These are phyloP conservation scores for Yamadazyma membranifaciens DNA, from an alignment of 1,139 yeast genomes.

Conservation along the genomic window DNA sequence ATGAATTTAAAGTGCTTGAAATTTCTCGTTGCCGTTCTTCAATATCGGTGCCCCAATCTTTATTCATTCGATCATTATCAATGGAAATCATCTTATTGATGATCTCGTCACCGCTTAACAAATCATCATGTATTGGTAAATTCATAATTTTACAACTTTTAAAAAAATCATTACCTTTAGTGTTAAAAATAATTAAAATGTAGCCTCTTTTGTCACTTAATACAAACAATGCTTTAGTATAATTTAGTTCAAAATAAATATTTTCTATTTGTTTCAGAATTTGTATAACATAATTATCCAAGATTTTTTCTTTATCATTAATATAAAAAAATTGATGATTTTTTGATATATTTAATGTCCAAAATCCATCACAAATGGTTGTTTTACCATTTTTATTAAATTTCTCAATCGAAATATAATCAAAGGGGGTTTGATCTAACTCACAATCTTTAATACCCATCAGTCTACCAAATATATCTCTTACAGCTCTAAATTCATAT, in stretches of 20 bases:
- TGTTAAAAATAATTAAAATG: background rate
- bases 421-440: background rate
- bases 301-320: constrained; percentile 1
- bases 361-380: background rate
- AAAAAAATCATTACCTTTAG: background rate
- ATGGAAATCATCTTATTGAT: background rate
- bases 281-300: constrained; percentile 6
- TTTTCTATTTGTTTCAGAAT: constrained; percentile 3
- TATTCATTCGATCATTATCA: constrained; percentile 3
- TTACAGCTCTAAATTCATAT: constrained; percentile 1
- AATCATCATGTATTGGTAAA: background rate
- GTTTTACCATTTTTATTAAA: constrained; percentile 7
- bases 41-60: background rate
- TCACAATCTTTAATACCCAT: constrained; percentile 3
- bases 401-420: background rate
- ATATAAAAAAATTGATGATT: constrained; percentile 4
- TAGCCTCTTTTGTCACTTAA: constrained; percentile 6
- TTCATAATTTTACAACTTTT: background rate
- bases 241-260: background rate
- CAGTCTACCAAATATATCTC: constrained; percentile 5
- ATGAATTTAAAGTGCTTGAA: too few species aligned
- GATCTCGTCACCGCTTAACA: background rate
- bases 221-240: background rate
- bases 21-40: background rate
- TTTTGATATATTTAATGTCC: constrained; percentile 4